Evolutionary conservation across 176 grass and related monocot genomes (phyloP).

Genomic region (Phyllostachys edulis): DNA sequence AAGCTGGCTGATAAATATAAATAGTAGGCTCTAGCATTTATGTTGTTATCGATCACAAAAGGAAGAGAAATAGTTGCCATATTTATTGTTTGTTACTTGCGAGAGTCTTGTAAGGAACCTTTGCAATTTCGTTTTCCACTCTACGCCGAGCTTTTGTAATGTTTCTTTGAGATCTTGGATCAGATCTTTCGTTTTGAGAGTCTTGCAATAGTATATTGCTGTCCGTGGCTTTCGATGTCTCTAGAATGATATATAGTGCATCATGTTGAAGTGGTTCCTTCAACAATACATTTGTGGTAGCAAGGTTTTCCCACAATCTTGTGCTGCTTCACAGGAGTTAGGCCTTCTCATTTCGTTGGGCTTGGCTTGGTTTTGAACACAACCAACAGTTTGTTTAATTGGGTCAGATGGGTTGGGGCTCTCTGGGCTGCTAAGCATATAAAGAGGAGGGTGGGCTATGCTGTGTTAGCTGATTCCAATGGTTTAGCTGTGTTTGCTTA

Average conservation of each 20-base stretch:
- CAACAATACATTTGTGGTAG: not conserved
- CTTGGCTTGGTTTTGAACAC: not conserved
- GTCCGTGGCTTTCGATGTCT: not conserved
- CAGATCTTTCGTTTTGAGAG: not conserved
- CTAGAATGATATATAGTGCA: not conserved
- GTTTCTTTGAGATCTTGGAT: not conserved
- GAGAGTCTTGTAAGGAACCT: not conserved
- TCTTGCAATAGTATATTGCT: not conserved
- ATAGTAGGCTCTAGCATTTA: not conserved
- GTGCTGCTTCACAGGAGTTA: slow-evolving; percentile 9
- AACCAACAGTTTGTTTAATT: not conserved
- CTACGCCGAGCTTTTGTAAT: not conserved
- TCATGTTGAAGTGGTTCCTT: not conserved
- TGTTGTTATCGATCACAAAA: not conserved
- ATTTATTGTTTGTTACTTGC: not conserved
- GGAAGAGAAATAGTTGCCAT: not conserved
- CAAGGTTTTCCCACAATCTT: not conserved
- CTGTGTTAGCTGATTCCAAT: not conserved
- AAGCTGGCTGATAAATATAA: not conserved
- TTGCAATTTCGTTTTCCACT: not conserved
- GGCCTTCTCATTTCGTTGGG: not conserved
- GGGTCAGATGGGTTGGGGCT: not conserved
- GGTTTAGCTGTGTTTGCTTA: not conserved
- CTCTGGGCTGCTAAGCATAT: not conserved
- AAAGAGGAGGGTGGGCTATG: not conserved